A percentile compares a stretch with the other conserved stretches of the same genome.
These are phyloP conservation scores for Spergularia bocconei DNA, from an alignment of 148 eudicot genomes.

Conservation along the genomic window DNA sequence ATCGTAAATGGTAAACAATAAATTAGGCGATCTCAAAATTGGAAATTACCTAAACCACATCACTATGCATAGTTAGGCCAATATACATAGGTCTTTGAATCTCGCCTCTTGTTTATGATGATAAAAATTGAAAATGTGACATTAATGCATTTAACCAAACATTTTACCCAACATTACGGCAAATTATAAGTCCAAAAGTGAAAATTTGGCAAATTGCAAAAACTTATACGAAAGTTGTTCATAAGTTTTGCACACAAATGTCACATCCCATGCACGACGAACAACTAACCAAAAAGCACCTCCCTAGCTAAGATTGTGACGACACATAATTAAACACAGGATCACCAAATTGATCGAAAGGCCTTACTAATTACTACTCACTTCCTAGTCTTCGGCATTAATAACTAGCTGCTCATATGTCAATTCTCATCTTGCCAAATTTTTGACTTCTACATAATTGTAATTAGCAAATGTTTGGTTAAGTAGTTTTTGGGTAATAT, in stretches of 20 bases:
- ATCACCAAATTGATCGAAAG: background rate
- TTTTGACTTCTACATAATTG: no score
- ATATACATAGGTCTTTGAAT: background rate
- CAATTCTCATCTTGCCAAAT: background rate
- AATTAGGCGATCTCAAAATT: background rate
- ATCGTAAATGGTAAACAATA: background rate
- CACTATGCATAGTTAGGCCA: conserved; percentile 9
- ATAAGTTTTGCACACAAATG: background rate
- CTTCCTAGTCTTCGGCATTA: background rate
- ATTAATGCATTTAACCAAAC: conserved; percentile 20
- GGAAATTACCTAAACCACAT: background rate
- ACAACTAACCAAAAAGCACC: background rate
- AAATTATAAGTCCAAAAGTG: background rate
- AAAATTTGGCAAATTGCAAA: background rate
- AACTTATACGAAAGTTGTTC: background rate
- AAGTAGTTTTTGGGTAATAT: background rate
- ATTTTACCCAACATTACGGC: conserved; percentile 1
- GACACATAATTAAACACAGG: background rate
- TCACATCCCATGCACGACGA: conserved; percentile 3
- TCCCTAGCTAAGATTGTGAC: background rate
- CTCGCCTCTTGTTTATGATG: no score
- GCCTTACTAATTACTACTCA: background rate
- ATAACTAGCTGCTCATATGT: background rate
- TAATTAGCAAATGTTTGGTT: background rate
- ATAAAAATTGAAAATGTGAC: background rate